Evolutionary conservation across 257 asterid genomes (phyloP).

Genomic region (Solanum sejunctum): DNA sequence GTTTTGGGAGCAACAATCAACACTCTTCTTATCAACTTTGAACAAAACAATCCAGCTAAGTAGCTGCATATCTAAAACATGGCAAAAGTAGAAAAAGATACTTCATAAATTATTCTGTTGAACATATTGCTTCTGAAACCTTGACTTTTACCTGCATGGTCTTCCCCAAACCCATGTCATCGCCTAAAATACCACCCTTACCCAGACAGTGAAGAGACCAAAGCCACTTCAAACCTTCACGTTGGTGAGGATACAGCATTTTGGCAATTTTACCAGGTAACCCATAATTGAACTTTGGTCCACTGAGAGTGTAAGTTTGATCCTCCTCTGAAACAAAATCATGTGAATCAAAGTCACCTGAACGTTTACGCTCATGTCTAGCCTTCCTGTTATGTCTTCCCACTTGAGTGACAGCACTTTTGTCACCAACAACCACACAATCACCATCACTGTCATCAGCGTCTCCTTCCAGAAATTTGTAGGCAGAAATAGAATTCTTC

Average conservation of each 20-base stretch:
- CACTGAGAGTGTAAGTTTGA: conserved; percentile 32
- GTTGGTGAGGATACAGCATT: conserved; percentile 83
- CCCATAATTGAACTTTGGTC: conserved; percentile 28
- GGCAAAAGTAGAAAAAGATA: neutral
- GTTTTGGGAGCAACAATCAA: conserved; percentile 92
- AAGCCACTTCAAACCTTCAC: conserved; percentile 92
- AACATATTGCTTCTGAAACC: neutral
- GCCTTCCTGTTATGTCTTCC: conserved; percentile 23
- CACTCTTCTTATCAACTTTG: conserved; percentile 59
- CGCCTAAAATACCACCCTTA: conserved; percentile 89
- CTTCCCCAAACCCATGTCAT: conserved; percentile 98
- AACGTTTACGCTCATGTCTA: conserved; percentile 21
- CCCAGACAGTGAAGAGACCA: conserved; percentile 93
- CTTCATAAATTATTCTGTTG: neutral
- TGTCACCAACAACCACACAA: conserved; percentile 26
- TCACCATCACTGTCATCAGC: conserved; percentile 11
- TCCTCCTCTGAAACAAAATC: conserved; percentile 20
- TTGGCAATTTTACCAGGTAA: conserved; percentile 58
- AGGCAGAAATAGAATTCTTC: conserved; percentile 15
- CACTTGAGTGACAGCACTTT: conserved; percentile 15
- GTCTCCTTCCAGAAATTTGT: conserved; percentile 13
- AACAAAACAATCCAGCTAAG: conserved; percentile 68
- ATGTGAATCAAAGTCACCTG: conserved; percentile 32
- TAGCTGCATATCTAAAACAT: conserved; percentile 68
- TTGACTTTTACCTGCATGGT: conserved; percentile 77